phyloP scores from a whole-genome alignment of 23 red algal species.

The Gracilaria gracilis region DNA sequence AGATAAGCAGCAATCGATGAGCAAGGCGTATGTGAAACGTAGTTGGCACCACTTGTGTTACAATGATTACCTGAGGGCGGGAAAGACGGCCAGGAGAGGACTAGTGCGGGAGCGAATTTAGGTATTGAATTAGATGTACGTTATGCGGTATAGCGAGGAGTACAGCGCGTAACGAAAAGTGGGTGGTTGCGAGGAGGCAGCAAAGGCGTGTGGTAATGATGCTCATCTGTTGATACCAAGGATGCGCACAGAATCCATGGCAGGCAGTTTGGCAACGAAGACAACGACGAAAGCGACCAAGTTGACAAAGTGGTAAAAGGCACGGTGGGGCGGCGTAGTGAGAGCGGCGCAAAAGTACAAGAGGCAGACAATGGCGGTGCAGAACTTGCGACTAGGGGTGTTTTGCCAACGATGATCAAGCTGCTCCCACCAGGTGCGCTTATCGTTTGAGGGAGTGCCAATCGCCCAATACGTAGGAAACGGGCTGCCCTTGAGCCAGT shows the following conservation, averaged over 20 bases:
- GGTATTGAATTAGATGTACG: constrained; percentile 16
- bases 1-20: neutral
- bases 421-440: constrained; percentile 97
- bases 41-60: neutral
- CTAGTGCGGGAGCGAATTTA: neutral
- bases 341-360: constrained; percentile 79
- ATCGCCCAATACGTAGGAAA: constrained; percentile 90
- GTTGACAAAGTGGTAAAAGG: constrained; percentile 77
- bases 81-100: neutral
- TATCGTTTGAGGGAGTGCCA: constrained; percentile 67
- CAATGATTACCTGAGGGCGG: neutral
- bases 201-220: neutral
- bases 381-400: constrained; percentile 92
- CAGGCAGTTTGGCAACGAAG: constrained; percentile 94
- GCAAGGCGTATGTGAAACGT: neutral
- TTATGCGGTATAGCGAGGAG: neutral
- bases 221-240: constrained; percentile 87
- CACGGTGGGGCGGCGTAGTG: constrained; percentile 66
- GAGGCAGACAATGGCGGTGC: constrained; percentile 79
- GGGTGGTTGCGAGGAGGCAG: neutral
- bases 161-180: neutral
- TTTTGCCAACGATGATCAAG: constrained; percentile 90
- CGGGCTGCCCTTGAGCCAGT: constrained; percentile 96
- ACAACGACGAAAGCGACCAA: constrained; percentile 79
- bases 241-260: constrained; percentile 93